Percentiles rank a stretch among this genome's conserved stretches.
These are phyloP conservation scores for Mycosphaerella sp. DNA, from an alignment of 2,329 filamentous ascomycete genomes.

Conservation along the genomic window DNA sequence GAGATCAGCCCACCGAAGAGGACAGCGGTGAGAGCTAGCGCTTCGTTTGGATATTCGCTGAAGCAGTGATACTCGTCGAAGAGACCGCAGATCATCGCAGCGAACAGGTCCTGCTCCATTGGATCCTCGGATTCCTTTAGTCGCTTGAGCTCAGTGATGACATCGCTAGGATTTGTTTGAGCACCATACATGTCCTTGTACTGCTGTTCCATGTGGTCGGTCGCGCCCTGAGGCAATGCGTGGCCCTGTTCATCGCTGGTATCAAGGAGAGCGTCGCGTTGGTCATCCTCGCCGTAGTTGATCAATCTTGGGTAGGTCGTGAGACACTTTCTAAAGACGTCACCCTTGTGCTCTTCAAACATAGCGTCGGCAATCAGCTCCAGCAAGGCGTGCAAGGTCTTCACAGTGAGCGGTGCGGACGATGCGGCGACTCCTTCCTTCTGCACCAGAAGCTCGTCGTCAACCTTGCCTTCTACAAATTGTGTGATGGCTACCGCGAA, in stretches of 20 bases:
- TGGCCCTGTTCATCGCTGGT: conserved; percentile 72
- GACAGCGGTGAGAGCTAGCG: conserved; percentile 89
- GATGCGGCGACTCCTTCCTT: conserved; percentile 60
- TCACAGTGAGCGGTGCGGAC: conserved; percentile 72
- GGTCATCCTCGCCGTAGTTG: conserved; percentile 78
- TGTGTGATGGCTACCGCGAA: conserved; percentile 68
- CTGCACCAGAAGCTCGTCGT: conserved; percentile 70
- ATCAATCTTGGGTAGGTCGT: conserved; percentile 89
- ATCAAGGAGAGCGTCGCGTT: conserved; percentile 83
- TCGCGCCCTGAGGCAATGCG: conserved; percentile 67
- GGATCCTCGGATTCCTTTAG: conserved; percentile 85
- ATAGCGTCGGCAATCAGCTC: conserved; percentile 61
- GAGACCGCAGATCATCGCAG: conserved; percentile 96
- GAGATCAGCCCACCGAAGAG: conserved; percentile 87
- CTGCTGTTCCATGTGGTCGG: conserved; percentile 90
- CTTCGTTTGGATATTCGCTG: conserved; percentile 90
- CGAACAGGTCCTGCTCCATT: conserved; percentile 87
- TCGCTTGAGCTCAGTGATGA: conserved; percentile 74
- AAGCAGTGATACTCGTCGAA: conserved; percentile 98
- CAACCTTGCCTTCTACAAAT: conserved; percentile 78
- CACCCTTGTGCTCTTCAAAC: conserved; percentile 64
- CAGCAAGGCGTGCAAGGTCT: conserved; percentile 75
- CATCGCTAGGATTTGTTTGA: conserved; percentile 76
- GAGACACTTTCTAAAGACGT: conserved; percentile 80
- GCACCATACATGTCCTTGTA: conserved; percentile 98